phyloP scores from a whole-genome alignment of 805 yeast species.

The Kuraishia hungarica region DNA sequence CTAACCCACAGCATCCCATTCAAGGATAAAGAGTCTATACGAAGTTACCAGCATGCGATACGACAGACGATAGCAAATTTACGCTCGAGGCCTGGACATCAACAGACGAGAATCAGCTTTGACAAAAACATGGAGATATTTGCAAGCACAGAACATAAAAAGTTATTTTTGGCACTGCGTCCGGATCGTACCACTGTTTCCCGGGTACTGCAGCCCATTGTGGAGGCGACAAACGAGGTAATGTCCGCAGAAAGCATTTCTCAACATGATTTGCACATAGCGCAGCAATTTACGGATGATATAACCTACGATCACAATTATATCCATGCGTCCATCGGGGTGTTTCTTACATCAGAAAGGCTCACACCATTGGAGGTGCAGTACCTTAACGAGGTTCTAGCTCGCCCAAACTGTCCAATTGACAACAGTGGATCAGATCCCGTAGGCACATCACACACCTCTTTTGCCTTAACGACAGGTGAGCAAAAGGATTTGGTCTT shows the following conservation, averaged over 20 bases:
- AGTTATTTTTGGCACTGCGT: not conserved
- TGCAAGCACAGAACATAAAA: not conserved
- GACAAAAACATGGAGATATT: not conserved
- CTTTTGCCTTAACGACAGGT: not conserved
- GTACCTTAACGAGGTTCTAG: not conserved
- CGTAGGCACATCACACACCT: not conserved
- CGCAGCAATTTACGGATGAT: conserved; percentile 49
- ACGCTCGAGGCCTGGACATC: not conserved
- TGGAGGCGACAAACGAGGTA: not conserved
- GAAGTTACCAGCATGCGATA: not conserved
- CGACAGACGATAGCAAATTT: not conserved
- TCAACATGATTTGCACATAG: not conserved
- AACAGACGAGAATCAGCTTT: not conserved
- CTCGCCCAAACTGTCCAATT: not conserved
- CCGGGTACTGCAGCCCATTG: not conserved
- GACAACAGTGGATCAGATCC: not conserved
- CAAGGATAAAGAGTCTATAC: not conserved
- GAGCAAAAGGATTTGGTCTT: not conserved
- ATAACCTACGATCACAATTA: conserved; percentile 42
- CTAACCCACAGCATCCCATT: not conserved
- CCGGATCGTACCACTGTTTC: not conserved
- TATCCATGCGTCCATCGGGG: conserved; percentile 10
- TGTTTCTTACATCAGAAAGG: conserved; percentile 66
- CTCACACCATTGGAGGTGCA: conserved; percentile 17
- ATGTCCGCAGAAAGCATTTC: not conserved